Evolutionary conservation across 495 filamentous ascomycete genomes (phyloP).

Genomic region (Aspergillus olivimuriae): DNA sequence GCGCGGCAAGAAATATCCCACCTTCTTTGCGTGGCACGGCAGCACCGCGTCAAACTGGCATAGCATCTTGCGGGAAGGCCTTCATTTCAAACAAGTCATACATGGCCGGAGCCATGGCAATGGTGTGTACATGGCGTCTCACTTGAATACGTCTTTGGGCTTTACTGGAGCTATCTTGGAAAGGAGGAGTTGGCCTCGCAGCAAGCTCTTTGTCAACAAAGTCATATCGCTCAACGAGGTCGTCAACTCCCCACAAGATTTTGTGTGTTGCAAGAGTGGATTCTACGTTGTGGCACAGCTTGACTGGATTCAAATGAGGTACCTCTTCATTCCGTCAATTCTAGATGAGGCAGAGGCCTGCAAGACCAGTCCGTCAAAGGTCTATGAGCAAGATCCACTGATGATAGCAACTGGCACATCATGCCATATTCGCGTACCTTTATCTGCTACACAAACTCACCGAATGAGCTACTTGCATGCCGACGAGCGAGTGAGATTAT

Average conservation of each 20-base stretch:
- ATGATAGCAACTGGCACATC: neutral
- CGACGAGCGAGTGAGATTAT: too few species aligned
- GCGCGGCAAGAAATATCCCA: conserved; percentile 47
- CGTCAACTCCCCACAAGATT: conserved; percentile 65
- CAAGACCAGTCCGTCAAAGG: too few species aligned
- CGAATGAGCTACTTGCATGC: too few species aligned
- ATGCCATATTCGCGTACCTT: too few species aligned
- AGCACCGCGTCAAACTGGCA: conserved; percentile 80
- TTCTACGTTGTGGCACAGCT: conserved; percentile 68
- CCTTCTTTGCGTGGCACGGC: conserved; percentile 81
- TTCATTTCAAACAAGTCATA: conserved; percentile 57
- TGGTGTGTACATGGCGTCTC: conserved; percentile 72
- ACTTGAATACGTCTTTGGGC: conserved; percentile 49
- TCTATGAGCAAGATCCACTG: conserved; percentile 52
- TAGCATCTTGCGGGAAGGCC: conserved; percentile 74
- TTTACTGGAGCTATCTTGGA: too few species aligned
- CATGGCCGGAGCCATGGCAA: conserved; percentile 71
- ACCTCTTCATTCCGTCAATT: conserved; percentile 61
- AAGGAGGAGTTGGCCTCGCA: conserved; percentile 53
- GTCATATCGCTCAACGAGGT: conserved; percentile 85
- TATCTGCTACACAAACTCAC: too few species aligned
- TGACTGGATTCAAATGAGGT: conserved; percentile 90
- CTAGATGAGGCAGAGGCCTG: conserved; percentile 55
- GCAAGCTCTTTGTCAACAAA: conserved; percentile 46
- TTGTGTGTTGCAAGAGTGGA: conserved; percentile 39